Base-by-base conservation (phyloP, 306 rosid species). In the Quercus alba region DNA sequence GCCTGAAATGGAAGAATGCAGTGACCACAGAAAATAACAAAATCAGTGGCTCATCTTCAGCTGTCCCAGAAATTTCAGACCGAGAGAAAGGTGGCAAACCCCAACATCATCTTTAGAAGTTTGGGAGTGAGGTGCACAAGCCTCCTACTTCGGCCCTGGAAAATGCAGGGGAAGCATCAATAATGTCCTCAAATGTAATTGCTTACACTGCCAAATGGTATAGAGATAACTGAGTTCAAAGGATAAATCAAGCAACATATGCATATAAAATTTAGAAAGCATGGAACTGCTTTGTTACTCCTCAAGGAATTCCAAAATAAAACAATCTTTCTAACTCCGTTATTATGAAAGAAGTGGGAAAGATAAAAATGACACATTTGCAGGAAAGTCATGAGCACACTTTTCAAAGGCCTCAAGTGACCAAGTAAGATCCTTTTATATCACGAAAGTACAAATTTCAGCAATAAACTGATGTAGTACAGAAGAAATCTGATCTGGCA, bases 81-180 rank as follows among this genome's bases (percentile, higher is more conserved):
- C 21, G 55, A 81, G 84, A 89, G 81, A 85, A 86, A 81, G 80
- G 78, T 78, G 83, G 86, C 77, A 80, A 64, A 70, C 81, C 66
- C 77, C 88, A 70, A 69, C 56, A 81, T 88, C 86, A 74, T 80
- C 87, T 84, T 87, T 70, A 77, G 89, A 88, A 79, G 74, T 83
- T 89, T 75, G 83, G 87, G 86, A 87, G 89, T 84, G 87, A 82
- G 91, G 86, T 58, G 84, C 71, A 85, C 73, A 75, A 87, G 89
- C 91, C 90, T 86, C 93, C 90, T 52, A 78, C 84, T 86, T 77
- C 70, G 74, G 74, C 90, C 93, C 90, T 89, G 97, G 90, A 89
- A 94, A 90, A 94, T 61, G 85, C 93, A 90, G 79, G 86, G 87
- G 83, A 84, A 78, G 88, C 85, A 90, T 90, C 86, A 86, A 88